phyloP scores from a whole-genome alignment of 1,139 yeast species.

The Magnusiomyces clavatus region DNA sequence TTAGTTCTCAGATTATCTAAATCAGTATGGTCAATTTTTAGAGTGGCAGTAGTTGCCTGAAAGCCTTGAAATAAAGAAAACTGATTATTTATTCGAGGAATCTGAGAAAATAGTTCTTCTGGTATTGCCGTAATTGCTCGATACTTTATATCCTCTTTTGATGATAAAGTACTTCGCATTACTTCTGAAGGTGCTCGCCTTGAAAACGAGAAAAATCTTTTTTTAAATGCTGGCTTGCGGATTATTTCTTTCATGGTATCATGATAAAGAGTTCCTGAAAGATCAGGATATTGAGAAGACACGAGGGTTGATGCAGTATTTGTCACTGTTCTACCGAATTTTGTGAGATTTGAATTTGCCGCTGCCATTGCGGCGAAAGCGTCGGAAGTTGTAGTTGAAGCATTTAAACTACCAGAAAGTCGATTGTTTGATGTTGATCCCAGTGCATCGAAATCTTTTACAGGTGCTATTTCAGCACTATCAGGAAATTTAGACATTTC shows the following conservation, averaged over 20 bases:
- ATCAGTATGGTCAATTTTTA: neutral
- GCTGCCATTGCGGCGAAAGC: slow-evolving; percentile 1
- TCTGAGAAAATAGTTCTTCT: slow-evolving; percentile 47
- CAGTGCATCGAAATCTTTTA: too few relatives aligned
- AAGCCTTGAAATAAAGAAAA: slow-evolving; percentile 63
- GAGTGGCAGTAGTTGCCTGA: slow-evolving; percentile 37
- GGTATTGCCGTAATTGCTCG: slow-evolving; percentile 42
- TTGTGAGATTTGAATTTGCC: slow-evolving; percentile 29
- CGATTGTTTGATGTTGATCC: too few relatives aligned
- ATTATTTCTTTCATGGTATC: slow-evolving; percentile 33
- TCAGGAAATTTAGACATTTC: too few relatives aligned
- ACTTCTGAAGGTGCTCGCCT: slow-evolving; percentile 38
- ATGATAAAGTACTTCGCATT: slow-evolving; percentile 21
- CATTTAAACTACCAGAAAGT: too few relatives aligned
- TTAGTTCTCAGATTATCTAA: slow-evolving; percentile 6
- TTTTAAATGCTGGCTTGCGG: slow-evolving; percentile 32
- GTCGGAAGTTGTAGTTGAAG: neutral
- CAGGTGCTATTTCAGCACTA: too few relatives aligned
- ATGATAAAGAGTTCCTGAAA: slow-evolving; percentile 35
- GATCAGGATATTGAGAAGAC: slow-evolving; percentile 31
- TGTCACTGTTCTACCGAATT: slow-evolving; percentile 34
- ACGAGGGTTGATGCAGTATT: slow-evolving; percentile 34
- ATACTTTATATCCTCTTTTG: slow-evolving; percentile 26
- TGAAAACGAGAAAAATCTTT: slow-evolving; percentile 31
- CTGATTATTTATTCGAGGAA: slow-evolving; percentile 34